A percentile compares a stretch with the other conserved stretches of the same genome.
Evolutionary conservation across 352 stramenopile genomes (phyloP).

Genomic region (Phytophthora colocasiae): DNA sequence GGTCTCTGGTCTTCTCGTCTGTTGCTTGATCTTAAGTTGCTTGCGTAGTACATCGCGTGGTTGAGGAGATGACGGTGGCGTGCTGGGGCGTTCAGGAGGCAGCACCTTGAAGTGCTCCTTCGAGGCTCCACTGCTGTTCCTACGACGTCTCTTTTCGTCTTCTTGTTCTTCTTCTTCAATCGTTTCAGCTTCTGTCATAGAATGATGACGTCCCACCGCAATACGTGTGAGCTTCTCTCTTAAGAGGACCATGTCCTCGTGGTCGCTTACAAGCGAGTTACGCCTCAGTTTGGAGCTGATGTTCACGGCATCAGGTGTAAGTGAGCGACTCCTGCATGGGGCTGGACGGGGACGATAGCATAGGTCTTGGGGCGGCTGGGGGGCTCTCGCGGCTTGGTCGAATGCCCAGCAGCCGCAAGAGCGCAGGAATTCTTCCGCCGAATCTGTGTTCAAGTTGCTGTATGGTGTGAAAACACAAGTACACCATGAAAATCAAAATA

Average conservation of each 20-base stretch:
- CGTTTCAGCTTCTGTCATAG: conserved; percentile 3
- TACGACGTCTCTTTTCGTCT: conserved; percentile 16
- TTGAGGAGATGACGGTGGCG: conserved; percentile 81
- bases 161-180: conserved; percentile 12
- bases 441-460: conserved; percentile 19
- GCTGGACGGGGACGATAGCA: conserved; percentile 44
- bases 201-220: conserved; percentile 46
- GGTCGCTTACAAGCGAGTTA: conserved; percentile 66
- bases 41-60: conserved; percentile 76
- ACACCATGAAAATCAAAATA: not conserved
- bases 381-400: not conserved
- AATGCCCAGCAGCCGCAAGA: conserved; percentile 18
- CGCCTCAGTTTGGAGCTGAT: conserved; percentile 48
- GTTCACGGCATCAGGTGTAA: conserved; percentile 37
- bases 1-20: conserved; percentile 7
- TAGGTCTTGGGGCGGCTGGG: not conserved
- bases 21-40: conserved; percentile 69
- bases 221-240: conserved; percentile 82
- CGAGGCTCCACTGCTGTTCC: conserved; percentile 6
- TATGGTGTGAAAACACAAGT: conserved; percentile 1
- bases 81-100: conserved; percentile 58
- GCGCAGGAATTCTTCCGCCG: conserved; percentile 29
- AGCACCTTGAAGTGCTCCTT: conserved; percentile 59
- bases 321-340: conserved; percentile 21
- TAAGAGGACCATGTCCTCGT: conserved; percentile 72